Percentiles rank a stretch among this genome's conserved stretches.
These are phyloP conservation scores for Colletotrichum ledebouriae DNA, from an alignment of 2,329 filamentous ascomycete species.

Conservation along the genomic window DNA sequence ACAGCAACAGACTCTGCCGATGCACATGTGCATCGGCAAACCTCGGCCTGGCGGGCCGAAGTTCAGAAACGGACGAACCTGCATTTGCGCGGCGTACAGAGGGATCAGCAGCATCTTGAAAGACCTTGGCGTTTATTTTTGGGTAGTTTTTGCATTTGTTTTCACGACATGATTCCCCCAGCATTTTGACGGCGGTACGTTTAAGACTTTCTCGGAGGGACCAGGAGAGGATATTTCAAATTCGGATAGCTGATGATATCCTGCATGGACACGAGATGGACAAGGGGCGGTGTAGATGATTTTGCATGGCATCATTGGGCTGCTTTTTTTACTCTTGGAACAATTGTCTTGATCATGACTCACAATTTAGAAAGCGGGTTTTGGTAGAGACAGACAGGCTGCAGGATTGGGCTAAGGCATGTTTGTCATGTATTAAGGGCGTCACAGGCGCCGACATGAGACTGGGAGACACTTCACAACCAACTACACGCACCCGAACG, in stretches of 20 bases:
- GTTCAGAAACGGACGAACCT: slow-evolving; percentile 15
- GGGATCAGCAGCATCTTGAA: slow-evolving; percentile 28
- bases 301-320: slow-evolving; percentile 32
- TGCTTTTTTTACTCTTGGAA: not conserved
- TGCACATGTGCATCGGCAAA: slow-evolving; percentile 21
- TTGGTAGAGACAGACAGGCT: not conserved
- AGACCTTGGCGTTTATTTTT: slow-evolving; percentile 27
- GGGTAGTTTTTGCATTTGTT: slow-evolving; percentile 9
- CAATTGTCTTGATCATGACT: slow-evolving; percentile 29
- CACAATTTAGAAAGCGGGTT: slow-evolving; percentile 20
- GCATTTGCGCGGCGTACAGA: slow-evolving; percentile 33
- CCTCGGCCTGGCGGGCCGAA: slow-evolving; percentile 36
- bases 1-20: slow-evolving; percentile 26
- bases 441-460: slow-evolving; percentile 9
- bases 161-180: not conserved
- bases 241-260: slow-evolving; percentile 35
- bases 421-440: slow-evolving; percentile 1
- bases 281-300: slow-evolving; percentile 28
- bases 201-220: slow-evolving; percentile 1
- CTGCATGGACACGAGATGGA: slow-evolving; percentile 21
- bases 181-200: slow-evolving; percentile 11
- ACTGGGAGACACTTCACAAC: no score
- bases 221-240: slow-evolving; percentile 6
- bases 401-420: not conserved
- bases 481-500: no score